Percentiles rank a stretch among this genome's conserved stretches.
Evolutionary conservation across 495 filamentous ascomycete species (phyloP).

Genomic region (Hypoxylon lenormandii): DNA sequence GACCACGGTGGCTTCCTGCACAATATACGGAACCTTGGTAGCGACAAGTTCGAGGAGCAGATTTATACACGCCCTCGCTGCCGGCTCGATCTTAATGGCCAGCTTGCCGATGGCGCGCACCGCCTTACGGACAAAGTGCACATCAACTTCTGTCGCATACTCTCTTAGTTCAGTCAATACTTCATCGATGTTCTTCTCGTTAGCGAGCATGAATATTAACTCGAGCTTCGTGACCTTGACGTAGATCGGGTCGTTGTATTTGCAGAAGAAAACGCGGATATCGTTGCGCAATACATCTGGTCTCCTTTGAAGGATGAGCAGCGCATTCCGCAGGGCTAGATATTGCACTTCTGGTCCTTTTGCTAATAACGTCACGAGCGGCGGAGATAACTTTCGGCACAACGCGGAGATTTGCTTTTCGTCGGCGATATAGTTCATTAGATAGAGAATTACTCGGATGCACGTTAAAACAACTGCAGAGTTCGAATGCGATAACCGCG

Average conservation of each 20-base stretch:
- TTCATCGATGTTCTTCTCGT: constrained; percentile 93
- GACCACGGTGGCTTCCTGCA: constrained; percentile 99
- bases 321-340: constrained; percentile 90
- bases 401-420: constrained; percentile 89
- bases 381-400: constrained; percentile 93
- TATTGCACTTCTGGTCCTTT: constrained; percentile 99
- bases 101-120: constrained; percentile 98
- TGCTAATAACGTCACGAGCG: constrained; percentile 91
- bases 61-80: constrained; percentile 89
- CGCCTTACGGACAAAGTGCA: constrained; percentile 97
- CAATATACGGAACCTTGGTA: constrained; percentile 99
- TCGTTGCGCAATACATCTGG: constrained; percentile 96
- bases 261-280: constrained; percentile 99
- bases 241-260: constrained; percentile 99
- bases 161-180: constrained; percentile 94
- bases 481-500: constrained; percentile 93
- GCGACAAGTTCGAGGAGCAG: constrained; percentile 91
- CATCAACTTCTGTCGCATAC: constrained; percentile 98
- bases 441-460: constrained; percentile 93
- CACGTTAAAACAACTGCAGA: constrained; percentile 95
- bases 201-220: constrained; percentile 98
- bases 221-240: constrained; percentile 99
- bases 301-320: constrained; percentile 90
- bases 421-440: constrained; percentile 98
- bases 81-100: constrained; percentile 98